A percentile compares a stretch with the other conserved stretches of the same genome.
These are phyloP conservation scores for Strobilomyces echinocephalus DNA, from an alignment of 768 basidiomycete genomes.

Conservation along the genomic window DNA sequence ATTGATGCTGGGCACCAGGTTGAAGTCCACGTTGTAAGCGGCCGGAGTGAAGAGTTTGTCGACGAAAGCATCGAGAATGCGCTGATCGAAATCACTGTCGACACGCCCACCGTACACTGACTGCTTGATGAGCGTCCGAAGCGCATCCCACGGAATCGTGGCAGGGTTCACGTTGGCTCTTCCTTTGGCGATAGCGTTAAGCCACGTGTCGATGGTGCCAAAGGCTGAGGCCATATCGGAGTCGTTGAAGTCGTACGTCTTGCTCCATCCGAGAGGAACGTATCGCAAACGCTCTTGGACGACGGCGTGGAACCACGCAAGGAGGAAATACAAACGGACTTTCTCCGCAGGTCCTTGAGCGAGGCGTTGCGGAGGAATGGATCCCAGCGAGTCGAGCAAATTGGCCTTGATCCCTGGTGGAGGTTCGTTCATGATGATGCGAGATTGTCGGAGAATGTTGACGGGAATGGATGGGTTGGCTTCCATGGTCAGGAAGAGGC, in stretches of 20 bases:
- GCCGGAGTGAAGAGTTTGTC: constrained; percentile 80
- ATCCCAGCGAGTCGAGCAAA: constrained; percentile 80
- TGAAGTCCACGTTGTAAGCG: constrained; percentile 93
- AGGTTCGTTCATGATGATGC: constrained; percentile 98
- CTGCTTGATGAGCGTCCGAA: constrained; percentile 91
- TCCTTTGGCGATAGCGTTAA: constrained; percentile 75
- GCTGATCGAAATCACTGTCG: constrained; percentile 94
- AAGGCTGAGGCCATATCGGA: constrained; percentile 95
- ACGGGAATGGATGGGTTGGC: constrained; percentile 92
- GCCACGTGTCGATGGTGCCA: constrained; percentile 88
- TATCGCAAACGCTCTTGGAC: constrained; percentile 96
- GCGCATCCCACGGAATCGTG: constrained; percentile 89
- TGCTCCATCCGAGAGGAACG: constrained; percentile 94
- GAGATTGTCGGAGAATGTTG: constrained; percentile 93
- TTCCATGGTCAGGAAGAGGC: constrained; percentile 98
- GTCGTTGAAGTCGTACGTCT: constrained; percentile 97
- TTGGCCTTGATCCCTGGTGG: constrained; percentile 97
- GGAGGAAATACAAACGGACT: constrained; percentile 86
- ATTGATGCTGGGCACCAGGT: constrained; percentile 65
- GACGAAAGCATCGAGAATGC: constrained; percentile 89
- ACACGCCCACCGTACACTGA: constrained; percentile 93
- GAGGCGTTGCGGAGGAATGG: constrained; percentile 66
- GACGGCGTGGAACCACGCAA: constrained; percentile 99
- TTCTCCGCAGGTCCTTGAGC: constrained; percentile 90
- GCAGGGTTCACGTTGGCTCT: constrained; percentile 89